These are phyloP conservation scores for Angomonas ambiguus DNA, from an alignment of 208 protist species.

Conservation along the genomic window DNA sequence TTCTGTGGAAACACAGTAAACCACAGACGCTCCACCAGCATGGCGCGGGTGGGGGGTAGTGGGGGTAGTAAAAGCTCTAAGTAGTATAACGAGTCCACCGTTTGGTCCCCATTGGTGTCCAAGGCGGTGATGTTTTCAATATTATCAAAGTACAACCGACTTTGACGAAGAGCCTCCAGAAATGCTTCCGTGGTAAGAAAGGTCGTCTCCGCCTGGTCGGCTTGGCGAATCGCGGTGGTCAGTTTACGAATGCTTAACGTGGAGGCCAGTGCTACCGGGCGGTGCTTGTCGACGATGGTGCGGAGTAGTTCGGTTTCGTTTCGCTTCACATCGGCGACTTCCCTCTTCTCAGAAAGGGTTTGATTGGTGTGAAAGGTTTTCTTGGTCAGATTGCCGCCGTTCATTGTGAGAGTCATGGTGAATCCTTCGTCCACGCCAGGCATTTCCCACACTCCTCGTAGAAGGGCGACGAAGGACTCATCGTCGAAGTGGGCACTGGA, in stretches of 20 bases:
- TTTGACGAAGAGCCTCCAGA: slow-evolving; percentile 34
- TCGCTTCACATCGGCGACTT: slow-evolving; percentile 32
- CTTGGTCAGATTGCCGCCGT: slow-evolving; percentile 11
- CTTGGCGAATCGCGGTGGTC: slow-evolving; percentile 32
- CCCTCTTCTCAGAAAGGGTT: slow-evolving; percentile 35
- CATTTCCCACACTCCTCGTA: slow-evolving; percentile 62
- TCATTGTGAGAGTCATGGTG: slow-evolving; percentile 17
- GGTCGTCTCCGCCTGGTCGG: slow-evolving; percentile 19
- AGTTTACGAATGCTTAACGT: slow-evolving; percentile 28
- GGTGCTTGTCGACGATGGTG: slow-evolving; percentile 37
- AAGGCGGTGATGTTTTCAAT: slow-evolving; percentile 33
- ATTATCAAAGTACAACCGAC: slow-evolving; percentile 69
- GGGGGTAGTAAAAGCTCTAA: slow-evolving; percentile 42
- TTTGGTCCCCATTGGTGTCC: slow-evolving; percentile 72
- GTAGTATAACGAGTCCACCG: slow-evolving; percentile 71
- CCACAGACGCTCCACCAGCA: slow-evolving; percentile 84
- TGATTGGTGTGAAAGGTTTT: slow-evolving; percentile 38
- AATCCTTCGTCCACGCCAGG: slow-evolving; percentile 22
- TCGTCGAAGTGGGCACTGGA: slow-evolving; percentile 49
- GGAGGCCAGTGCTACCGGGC: slow-evolving; percentile 30
- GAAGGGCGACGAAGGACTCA: slow-evolving; percentile 44
- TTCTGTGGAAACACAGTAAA: slow-evolving; percentile 39
- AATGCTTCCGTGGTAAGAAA: slow-evolving; percentile 55
- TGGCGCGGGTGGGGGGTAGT: slow-evolving; percentile 43
- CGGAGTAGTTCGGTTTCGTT: slow-evolving; percentile 28